These are phyloP conservation scores for Solanum infundibuliforme DNA, from an alignment of 257 asterid genomes.

Conservation along the genomic window DNA sequence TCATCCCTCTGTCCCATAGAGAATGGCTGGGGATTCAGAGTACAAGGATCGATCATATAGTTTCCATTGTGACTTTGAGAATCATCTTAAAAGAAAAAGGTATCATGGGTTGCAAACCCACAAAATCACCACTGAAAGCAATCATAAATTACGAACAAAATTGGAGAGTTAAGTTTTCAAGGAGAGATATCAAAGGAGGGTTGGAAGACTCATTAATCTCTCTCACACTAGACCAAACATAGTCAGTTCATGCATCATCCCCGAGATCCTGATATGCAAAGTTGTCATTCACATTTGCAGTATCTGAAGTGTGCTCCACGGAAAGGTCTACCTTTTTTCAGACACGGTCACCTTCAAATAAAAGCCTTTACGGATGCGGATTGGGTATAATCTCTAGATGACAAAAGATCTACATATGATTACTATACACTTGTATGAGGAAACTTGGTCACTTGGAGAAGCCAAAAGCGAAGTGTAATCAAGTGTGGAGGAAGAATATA, in stretches of 20 bases:
- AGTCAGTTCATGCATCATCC: background rate
- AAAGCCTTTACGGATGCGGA: background rate
- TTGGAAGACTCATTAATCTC: background rate
- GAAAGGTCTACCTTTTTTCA: background rate
- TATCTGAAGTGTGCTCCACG: background rate
- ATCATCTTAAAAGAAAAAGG: background rate
- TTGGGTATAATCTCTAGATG: background rate
- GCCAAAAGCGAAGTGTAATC: background rate
- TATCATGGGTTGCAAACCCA: background rate
- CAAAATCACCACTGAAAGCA: background rate
- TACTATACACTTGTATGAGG: background rate
- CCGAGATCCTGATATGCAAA: background rate
- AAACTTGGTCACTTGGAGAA: background rate
- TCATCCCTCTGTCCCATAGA: background rate
- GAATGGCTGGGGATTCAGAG: background rate
- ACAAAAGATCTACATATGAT: background rate
- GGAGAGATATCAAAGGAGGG: background rate
- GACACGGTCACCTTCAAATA: background rate
- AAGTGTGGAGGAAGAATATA: background rate
- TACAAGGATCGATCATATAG: background rate
- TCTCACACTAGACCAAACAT: background rate
- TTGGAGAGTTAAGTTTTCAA: background rate
- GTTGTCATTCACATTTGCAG: background rate
- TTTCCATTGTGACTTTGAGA: background rate
- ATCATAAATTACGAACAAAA: background rate